A percentile compares a stretch with the other conserved stretches of the same genome.
Evolutionary conservation across 768 basidiomycete genomes (phyloP).

Genomic region (Trametes coccinea): DNA sequence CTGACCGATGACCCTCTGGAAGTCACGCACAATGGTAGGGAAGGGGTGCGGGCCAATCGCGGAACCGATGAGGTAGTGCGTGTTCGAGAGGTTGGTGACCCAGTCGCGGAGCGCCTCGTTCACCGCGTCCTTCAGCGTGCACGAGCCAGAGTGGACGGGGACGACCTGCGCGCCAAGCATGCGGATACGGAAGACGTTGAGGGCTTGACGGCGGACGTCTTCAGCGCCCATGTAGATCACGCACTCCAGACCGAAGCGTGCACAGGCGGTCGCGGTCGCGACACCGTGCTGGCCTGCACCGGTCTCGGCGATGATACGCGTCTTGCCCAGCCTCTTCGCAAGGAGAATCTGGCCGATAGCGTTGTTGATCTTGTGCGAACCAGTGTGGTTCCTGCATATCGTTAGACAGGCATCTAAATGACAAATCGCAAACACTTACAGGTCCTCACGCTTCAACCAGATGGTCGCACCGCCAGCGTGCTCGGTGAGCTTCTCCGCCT

Average conservation of each 20-base stretch:
- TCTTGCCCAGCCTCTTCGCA: conserved; percentile 93
- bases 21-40: conserved; percentile 98
- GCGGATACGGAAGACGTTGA: conserved; percentile 97
- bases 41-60: conserved; percentile 98
- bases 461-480: conserved; percentile 92
- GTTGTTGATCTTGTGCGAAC: conserved; percentile 99
- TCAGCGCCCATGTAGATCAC: conserved; percentile 98
- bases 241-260: conserved; percentile 94
- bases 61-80: conserved; percentile 96
- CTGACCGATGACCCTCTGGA: conserved; percentile 91
- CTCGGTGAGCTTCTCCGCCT: conserved; percentile 88
- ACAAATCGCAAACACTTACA: conserved; percentile 47
- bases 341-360: conserved; percentile 97
- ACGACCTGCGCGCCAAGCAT: conserved; percentile 97
- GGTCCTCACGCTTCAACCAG: conserved; percentile 96
- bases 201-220: conserved; percentile 91
- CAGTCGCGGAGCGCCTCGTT: conserved; percentile 99
- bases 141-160: conserved; percentile 90
- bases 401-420: conserved; percentile 5
- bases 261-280: conserved; percentile 97
- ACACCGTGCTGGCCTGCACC: conserved; percentile 99
- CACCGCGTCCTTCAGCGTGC: conserved; percentile 96
- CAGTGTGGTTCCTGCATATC: conserved; percentile 85
- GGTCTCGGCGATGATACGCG: conserved; percentile 96
- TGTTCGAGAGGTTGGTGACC: conserved; percentile 93